Evolutionary conservation across 305 asterid genomes (phyloP).

Genomic region (Euphrasia arctica): DNA sequence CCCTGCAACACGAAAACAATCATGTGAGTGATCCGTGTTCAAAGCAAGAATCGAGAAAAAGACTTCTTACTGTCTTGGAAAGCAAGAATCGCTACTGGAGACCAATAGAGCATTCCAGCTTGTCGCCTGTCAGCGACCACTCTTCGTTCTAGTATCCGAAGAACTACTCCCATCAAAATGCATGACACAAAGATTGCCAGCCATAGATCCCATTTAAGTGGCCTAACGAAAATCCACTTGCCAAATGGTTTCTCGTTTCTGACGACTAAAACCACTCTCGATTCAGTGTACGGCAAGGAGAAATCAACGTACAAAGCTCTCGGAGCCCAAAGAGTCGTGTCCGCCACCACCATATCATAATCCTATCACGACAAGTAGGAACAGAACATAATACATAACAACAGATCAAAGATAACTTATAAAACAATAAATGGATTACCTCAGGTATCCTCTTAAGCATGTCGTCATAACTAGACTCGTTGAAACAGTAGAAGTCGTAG

Average conservation of each 20-base stretch:
- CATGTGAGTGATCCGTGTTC: neutral
- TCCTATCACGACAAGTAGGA: conserved; percentile 19
- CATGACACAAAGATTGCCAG: conserved; percentile 38
- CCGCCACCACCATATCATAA: conserved; percentile 49
- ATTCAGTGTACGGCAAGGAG: conserved; percentile 49
- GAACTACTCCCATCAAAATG: conserved; percentile 39
- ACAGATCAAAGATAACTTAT: neutral
- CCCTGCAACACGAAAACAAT: neutral
- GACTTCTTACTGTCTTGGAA: neutral
- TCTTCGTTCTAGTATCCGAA: conserved; percentile 38
- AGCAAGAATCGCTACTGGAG: neutral
- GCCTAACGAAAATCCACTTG: conserved; percentile 55
- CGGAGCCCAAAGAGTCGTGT: conserved; percentile 49
- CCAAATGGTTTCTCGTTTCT: conserved; percentile 35
- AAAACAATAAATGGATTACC: conserved; percentile 29
- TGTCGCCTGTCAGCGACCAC: neutral
- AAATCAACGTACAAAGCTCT: conserved; percentile 41
- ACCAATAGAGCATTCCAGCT: neutral
- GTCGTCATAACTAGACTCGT: conserved; percentile 23
- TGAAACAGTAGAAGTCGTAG: conserved; percentile 26
- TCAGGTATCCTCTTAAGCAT: conserved; percentile 31
- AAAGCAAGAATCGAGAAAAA: neutral
- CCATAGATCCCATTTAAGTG: conserved; percentile 71
- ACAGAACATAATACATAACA: neutral
- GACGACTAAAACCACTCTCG: conserved; percentile 48